These are phyloP conservation scores for Mucor plumbeus DNA, from an alignment of 371 early-diverging fungal species.

Conservation along the genomic window DNA sequence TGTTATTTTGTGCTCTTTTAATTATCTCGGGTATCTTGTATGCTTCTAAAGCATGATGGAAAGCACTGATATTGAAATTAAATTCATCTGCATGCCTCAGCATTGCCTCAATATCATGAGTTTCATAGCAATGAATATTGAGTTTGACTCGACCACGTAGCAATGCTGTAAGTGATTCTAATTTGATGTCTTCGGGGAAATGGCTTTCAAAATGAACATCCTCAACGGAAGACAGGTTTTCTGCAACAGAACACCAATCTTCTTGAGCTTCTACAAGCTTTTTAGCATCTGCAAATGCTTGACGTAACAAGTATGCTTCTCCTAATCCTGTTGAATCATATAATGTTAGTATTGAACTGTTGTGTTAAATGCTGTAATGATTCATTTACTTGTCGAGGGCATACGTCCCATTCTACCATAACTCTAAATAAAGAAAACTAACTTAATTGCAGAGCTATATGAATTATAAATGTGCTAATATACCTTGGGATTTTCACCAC, in stretches of 20 bases:
- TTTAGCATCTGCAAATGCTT: constrained; percentile 65
- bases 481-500: constrained; percentile 82
- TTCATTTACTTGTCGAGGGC: constrained; percentile 38
- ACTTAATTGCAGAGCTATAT: neutral
- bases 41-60: constrained; percentile 86
- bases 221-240: neutral
- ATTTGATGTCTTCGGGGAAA: constrained; percentile 69
- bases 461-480: neutral
- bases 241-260: constrained; percentile 78
- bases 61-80: constrained; percentile 74
- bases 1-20: constrained; percentile 56
- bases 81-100: constrained; percentile 77
- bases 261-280: constrained; percentile 61
- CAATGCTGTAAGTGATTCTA: constrained; percentile 71
- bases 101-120: constrained; percentile 76
- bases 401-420: constrained; percentile 34
- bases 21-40: constrained; percentile 73
- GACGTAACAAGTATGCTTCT: constrained; percentile 73
- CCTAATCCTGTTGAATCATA: constrained; percentile 59
- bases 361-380: neutral
- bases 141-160: constrained; percentile 73
- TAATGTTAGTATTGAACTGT: neutral
- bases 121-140: constrained; percentile 79
- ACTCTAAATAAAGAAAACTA: constrained; percentile 4
- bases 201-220: constrained; percentile 36